Evolutionary conservation across 148 eudicot species (phyloP).

Genomic region (Dysphania ambrosioides): DNA sequence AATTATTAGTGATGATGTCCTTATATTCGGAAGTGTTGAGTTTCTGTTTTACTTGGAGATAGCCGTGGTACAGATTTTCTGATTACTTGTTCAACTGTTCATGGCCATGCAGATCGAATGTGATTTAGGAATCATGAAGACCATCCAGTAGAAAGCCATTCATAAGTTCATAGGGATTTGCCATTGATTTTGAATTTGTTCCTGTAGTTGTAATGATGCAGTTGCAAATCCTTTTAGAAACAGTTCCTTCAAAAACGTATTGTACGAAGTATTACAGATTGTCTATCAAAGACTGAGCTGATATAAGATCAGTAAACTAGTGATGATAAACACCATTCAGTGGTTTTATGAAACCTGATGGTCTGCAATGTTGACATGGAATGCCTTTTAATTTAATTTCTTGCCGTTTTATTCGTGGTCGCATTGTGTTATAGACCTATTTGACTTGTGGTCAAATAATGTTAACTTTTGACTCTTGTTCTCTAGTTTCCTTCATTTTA

Average conservation of each 20-base stretch:
- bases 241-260: not conserved
- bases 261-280: not conserved
- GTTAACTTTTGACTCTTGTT: not conserved
- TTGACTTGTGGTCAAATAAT: not conserved
- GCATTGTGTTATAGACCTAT: too few relatives aligned
- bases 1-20: not conserved
- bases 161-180: not conserved
- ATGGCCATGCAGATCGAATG: not conserved
- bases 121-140: not conserved
- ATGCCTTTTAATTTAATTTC: too few relatives aligned
- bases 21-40: not conserved
- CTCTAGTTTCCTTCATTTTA: too few relatives aligned
- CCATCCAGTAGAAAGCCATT: not conserved
- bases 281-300: not conserved
- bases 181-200: not conserved
- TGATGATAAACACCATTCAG: not conserved
- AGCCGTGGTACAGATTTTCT: not conserved
- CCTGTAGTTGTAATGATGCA: not conserved
- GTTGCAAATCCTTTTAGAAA: not conserved
- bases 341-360: not conserved
- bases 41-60: not conserved
- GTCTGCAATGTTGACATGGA: constrained; percentile 7
- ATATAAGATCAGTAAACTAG: not conserved
- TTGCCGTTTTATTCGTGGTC: too few relatives aligned
- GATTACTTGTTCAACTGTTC: not conserved